Base-by-base conservation (phyloP, 2,329 filamentous ascomycete genomes). In the Cladosporium sp. region DNA sequence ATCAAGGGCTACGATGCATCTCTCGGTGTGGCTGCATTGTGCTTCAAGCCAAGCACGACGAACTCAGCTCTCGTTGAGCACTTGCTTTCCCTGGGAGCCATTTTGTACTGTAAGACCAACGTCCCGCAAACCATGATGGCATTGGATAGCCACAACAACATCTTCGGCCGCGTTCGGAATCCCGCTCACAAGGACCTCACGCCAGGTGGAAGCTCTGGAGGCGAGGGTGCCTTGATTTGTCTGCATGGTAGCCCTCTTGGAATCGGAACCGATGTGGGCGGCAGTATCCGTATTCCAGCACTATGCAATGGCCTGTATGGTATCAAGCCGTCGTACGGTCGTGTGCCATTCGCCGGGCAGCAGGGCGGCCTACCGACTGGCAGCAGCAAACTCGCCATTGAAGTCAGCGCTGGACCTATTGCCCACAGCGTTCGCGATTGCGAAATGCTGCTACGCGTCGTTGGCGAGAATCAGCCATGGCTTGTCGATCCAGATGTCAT, bases 231-330 rank as follows among this genome's bases (percentile, higher is more conserved):
- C 2, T 63, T 80, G 3, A 44, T 80, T 2, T 74, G 71, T 0
- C 70, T 75, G 58, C 62, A 72, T 17, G 77, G 77, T 0, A 75
- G 71, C 8, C 55, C 75, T 0, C 56, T 80, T 0, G 78, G 77
- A 3, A 71, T 80, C 1, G 78, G 77, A 2, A 80, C 78, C 3
- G 78, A 80, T 57, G 73, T 80, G 7, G 77, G 77, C n/a, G 76
- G 77, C 7, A 73, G 69, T 2, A 76, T 79, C 47, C 68, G 78
- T 2, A 71, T 80, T 12, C 78, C 78, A 1, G 71, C 76, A 0
- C 70, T 73, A 57, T 71, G 76, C 49, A 73, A 77, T 54, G 75
- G 73, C 2, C 61, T 77, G 0, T 79, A 73, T 37, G 76, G 75
- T 5, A 61, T 69, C 60, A 77, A 73, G 59, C 72, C 66, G 27